Evolutionary conservation across 768 basidiomycete species (phyloP).

Genomic region (Zangia roseola): DNA sequence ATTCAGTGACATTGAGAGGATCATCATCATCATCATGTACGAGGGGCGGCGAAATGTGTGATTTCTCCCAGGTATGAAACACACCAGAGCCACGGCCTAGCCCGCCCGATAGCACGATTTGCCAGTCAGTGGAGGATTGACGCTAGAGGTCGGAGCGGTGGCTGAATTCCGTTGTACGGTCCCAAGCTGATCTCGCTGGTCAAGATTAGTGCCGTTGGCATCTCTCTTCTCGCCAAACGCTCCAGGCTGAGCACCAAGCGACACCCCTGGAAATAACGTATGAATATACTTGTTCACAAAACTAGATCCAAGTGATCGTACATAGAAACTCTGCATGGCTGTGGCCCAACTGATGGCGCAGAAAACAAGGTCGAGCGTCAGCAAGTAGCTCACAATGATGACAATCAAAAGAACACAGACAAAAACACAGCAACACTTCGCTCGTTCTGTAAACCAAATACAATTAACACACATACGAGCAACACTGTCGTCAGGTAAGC

Average conservation of each 20-base stretch:
- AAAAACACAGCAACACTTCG: not conserved
- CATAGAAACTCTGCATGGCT: slow-evolving; percentile 9
- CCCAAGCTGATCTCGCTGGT: slow-evolving; percentile 12
- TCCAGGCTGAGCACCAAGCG: slow-evolving; percentile 25
- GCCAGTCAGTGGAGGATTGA: not conserved
- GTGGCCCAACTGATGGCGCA: slow-evolving; percentile 13
- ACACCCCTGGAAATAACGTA: slow-evolving; percentile 19
- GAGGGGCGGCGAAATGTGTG: too few species aligned
- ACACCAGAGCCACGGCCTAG: not conserved
- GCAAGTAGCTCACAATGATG: not conserved
- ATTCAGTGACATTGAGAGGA: too few species aligned
- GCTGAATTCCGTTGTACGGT: too few species aligned
- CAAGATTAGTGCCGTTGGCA: not conserved
- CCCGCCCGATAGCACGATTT: not conserved
- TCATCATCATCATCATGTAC: too few species aligned
- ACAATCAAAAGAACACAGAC: slow-evolving; percentile 1
- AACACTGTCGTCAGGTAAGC: not conserved
- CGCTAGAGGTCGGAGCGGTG: too few species aligned
- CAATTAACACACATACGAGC: not conserved
- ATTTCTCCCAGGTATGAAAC: not conserved
- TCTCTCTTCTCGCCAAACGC: slow-evolving; percentile 11
- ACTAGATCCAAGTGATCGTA: slow-evolving; percentile 3
- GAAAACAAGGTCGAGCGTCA: not conserved
- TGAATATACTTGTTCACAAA: not conserved
- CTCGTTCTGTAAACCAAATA: not conserved